Evolutionary conservation across 2,329 filamentous ascomycete genomes (phyloP).

Genomic region (Phymatotrichopsis omnivora): DNA sequence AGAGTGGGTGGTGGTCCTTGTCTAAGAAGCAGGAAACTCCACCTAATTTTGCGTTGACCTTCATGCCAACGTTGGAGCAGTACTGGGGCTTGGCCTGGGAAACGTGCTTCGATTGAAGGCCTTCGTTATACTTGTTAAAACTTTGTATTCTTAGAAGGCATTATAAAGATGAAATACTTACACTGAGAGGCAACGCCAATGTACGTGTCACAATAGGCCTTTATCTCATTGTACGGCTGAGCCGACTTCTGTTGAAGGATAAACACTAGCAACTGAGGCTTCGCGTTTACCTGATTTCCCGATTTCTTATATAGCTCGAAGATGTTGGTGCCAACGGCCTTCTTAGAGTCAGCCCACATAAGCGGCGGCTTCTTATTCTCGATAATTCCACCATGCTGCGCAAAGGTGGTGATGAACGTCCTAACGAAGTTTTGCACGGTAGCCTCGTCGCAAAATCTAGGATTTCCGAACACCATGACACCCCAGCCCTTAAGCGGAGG

Average conservation of each 20-base stretch:
- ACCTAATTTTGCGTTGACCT: slow-evolving; percentile 91
- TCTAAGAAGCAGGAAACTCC: slow-evolving; percentile 54
- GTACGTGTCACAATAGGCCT: slow-evolving; percentile 78
- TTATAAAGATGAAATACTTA: slow-evolving; percentile 24
- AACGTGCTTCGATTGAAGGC: slow-evolving; percentile 63
- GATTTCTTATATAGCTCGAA: slow-evolving; percentile 46
- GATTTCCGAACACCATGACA: slow-evolving; percentile 45
- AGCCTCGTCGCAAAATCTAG: slow-evolving; percentile 44
- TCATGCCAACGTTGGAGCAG: slow-evolving; percentile 89
- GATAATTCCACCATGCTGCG: slow-evolving; percentile 51
- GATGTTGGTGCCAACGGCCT: slow-evolving; percentile 46
- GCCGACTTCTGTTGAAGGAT: slow-evolving; percentile 62
- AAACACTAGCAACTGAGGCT: slow-evolving; percentile 70
- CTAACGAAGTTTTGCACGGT: slow-evolving; percentile 44
- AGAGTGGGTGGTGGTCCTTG: slow-evolving; percentile 35
- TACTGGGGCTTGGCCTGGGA: slow-evolving; percentile 66
- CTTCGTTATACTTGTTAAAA: slow-evolving; percentile 33
- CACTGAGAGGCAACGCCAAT: slow-evolving; percentile 71
- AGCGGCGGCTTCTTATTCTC: slow-evolving; percentile 39
- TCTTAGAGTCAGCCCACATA: slow-evolving; percentile 36
- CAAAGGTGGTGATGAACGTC: slow-evolving; percentile 52
- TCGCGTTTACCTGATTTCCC: slow-evolving; percentile 44
- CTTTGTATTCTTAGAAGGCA: no score
- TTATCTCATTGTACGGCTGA: slow-evolving; percentile 69
- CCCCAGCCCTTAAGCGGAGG: slow-evolving; percentile 61